phyloP scores from a whole-genome alignment of 2,329 filamentous ascomycete species.

The Aspergillus sp. region DNA sequence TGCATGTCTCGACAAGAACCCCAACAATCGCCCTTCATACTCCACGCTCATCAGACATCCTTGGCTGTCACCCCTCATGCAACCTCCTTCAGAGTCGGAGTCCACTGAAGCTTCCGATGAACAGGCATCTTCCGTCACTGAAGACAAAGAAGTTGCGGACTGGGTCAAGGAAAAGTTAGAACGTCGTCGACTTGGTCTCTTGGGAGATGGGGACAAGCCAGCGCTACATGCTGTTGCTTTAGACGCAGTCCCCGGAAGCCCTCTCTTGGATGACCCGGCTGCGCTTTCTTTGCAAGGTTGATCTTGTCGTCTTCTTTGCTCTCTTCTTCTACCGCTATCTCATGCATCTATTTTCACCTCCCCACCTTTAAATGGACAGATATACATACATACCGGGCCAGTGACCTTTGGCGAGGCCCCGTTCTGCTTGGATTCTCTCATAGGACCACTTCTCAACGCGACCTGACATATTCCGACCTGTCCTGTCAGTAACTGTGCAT shows the following conservation, averaged over 20 bases:
- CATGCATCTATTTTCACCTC: too few relatives aligned
- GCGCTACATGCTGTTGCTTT: conserved; percentile 84
- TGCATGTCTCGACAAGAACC: conserved; percentile 87
- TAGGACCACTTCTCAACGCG: too few relatives aligned
- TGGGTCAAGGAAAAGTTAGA: conserved; percentile 77
- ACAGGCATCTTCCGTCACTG: conserved; percentile 41
- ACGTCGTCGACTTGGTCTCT: conserved; percentile 57
- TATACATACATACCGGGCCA: too few relatives aligned
- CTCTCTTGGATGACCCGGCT: conserved; percentile 25
- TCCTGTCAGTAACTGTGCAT: too few relatives aligned
- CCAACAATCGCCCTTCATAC: conserved; percentile 89
- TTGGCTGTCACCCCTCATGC: conserved; percentile 74
- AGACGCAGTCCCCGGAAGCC: conserved; percentile 57
- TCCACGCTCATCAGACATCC: conserved; percentile 81
- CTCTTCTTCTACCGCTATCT: too few relatives aligned
- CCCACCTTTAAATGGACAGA: too few relatives aligned
- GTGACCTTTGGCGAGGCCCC: too few relatives aligned
- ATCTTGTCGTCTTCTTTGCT: too few relatives aligned
- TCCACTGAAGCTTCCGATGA: conserved; percentile 27
- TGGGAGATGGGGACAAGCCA: conserved; percentile 59
- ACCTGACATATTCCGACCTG: too few relatives aligned
- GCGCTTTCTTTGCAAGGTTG: too few relatives aligned
- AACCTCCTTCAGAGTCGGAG: conserved; percentile 69
- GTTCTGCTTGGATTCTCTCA: too few relatives aligned
- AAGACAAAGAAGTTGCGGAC: conserved; percentile 76